Evolutionary conservation across 331 rosid species (phyloP).

Genomic region (Saraca asoca): DNA sequence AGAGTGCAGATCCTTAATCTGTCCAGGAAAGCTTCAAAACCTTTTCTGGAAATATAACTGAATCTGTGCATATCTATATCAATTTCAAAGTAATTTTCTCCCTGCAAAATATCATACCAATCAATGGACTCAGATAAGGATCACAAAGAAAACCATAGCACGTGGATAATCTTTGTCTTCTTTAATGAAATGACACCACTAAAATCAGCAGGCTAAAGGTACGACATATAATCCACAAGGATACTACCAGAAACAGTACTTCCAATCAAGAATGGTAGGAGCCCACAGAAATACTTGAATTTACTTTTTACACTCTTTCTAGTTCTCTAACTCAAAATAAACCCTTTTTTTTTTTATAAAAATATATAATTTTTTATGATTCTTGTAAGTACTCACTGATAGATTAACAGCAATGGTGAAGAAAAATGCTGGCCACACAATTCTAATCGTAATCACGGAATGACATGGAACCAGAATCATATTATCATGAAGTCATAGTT

Average conservation of each 20-base stretch:
- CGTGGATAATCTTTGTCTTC: slow-evolving; percentile 18
- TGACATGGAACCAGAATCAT: slow-evolving; percentile 15
- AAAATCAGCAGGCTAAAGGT: slow-evolving; percentile 30
- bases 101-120: slow-evolving; percentile 44
- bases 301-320: neutral
- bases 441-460: slow-evolving; percentile 14
- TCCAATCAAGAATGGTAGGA: neutral
- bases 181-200: slow-evolving; percentile 44
- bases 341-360: no score
- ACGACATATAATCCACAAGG: slow-evolving; percentile 37
- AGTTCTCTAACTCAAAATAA: no score
- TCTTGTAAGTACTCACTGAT: no score
- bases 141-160: no score
- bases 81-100: slow-evolving; percentile 90
- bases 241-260: slow-evolving; percentile 25
- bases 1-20: slow-evolving; percentile 75
- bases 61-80: slow-evolving; percentile 98
- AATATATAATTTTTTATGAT: no score
- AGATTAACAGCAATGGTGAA: neutral
- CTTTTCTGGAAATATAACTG: slow-evolving; percentile 92
- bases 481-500: neutral
- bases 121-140: neutral
- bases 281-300: slow-evolving; percentile 34
- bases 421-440: neutral
- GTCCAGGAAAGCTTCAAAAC: slow-evolving; percentile 86